phyloP scores from a whole-genome alignment of 352 stramenopile genomes.

The Thalassiosira sp. region DNA sequence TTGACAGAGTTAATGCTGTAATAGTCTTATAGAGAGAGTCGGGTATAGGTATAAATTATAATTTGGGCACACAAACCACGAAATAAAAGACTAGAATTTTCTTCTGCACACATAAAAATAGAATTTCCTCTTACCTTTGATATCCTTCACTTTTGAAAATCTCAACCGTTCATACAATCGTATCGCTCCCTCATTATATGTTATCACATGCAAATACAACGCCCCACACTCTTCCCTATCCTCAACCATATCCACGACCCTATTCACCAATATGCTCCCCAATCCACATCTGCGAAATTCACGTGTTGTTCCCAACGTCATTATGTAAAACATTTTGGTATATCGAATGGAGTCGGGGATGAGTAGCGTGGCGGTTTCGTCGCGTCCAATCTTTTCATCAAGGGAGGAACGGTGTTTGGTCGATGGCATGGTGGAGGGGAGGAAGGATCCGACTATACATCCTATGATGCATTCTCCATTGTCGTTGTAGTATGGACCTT shows the following conservation, averaged over 20 bases:
- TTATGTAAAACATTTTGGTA: conserved; percentile 94
- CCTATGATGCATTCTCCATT: conserved; percentile 83
- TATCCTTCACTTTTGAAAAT: conserved; percentile 90
- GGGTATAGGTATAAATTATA: no score
- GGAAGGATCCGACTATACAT: conserved; percentile 87
- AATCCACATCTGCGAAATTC: conserved; percentile 89
- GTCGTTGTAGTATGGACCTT: conserved; percentile 20
- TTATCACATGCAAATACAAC: conserved; percentile 97
- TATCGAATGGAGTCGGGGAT: conserved; percentile 72
- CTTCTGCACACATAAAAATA: no score
- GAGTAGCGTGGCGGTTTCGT: conserved; percentile 59
- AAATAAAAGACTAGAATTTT: no score
- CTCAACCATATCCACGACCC: conserved; percentile 88
- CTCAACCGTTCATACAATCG: conserved; percentile 96
- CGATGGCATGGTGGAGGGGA: conserved; percentile 83
- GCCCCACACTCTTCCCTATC: conserved; percentile 80
- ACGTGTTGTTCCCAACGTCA: conserved; percentile 90
- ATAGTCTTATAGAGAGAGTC: no score
- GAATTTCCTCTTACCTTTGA: no score
- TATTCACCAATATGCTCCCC: conserved; percentile 87
- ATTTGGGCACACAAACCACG: no score
- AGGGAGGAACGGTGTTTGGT: conserved; percentile 35
- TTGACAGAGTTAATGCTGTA: conserved; percentile 82
- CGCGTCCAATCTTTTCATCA: conserved; percentile 10
- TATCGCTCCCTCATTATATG: conserved; percentile 91